These are phyloP conservation scores for Sisymbrium irio DNA, from an alignment of 345 rosid genomes.

Conservation along the genomic window DNA sequence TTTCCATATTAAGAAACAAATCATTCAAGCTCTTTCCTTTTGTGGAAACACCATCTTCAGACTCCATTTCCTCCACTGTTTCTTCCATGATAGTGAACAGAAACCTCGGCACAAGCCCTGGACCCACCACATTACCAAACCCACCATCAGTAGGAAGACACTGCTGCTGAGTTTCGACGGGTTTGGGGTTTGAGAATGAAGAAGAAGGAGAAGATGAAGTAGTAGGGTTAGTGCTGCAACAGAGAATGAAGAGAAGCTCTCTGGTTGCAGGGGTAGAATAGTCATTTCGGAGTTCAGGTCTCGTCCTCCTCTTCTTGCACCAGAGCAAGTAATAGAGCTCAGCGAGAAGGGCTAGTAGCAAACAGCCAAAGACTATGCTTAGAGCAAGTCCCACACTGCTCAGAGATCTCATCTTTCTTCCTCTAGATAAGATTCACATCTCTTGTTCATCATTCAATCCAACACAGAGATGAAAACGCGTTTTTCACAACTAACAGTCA, in stretches of 20 bases:
- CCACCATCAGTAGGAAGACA: constrained; percentile 19
- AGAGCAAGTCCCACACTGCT: constrained; percentile 92
- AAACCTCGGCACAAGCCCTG: constrained; percentile 69
- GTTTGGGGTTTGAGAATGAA: constrained; percentile 28
- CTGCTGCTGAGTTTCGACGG: constrained; percentile 38
- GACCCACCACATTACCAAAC: constrained; percentile 37
- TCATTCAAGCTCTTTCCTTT: constrained; percentile 69
- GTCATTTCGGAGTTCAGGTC: constrained; percentile 43
- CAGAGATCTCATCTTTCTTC: constrained; percentile 71
- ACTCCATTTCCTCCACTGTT: constrained; percentile 85
- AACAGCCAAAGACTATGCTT: constrained; percentile 83
- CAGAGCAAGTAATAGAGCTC: constrained; percentile 91
- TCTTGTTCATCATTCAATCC: constrained; percentile 4
- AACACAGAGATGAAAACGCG: background rate
- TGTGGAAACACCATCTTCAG: constrained; percentile 64
- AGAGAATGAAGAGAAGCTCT: constrained; percentile 74
- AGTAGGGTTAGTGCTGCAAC: constrained; percentile 43
- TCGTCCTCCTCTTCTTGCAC: constrained; percentile 72
- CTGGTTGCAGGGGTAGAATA: constrained; percentile 63
- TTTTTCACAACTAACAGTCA: background rate
- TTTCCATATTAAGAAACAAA: constrained; percentile 60
- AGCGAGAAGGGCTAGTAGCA: constrained; percentile 73
- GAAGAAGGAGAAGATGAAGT: constrained; percentile 36
- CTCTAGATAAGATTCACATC: constrained; percentile 24
- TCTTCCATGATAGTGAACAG: constrained; percentile 88